These are phyloP conservation scores for Rhizopogon vesiculosus DNA, from an alignment of 768 basidiomycete species.

Conservation along the genomic window DNA sequence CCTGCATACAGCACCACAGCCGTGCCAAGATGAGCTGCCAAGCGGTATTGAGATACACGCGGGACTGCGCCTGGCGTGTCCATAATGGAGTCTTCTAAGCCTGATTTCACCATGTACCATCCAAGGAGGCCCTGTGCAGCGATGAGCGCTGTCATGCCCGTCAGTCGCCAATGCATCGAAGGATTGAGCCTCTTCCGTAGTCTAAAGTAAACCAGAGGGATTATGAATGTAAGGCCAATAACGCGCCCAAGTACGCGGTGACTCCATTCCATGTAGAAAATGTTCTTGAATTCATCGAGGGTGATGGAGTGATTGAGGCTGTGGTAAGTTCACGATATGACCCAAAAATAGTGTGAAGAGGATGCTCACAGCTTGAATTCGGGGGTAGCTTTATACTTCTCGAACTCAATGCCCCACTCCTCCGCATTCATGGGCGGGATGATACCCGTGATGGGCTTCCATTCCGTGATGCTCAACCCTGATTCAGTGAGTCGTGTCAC, in stretches of 20 bases:
- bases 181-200: constrained; percentile 63
- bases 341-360: background rate
- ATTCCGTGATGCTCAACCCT: constrained; percentile 97
- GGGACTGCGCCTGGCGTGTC: constrained; percentile 81
- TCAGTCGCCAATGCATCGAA: constrained; percentile 56
- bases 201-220: constrained; percentile 80
- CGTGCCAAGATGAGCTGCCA: constrained; percentile 91
- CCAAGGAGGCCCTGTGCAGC: constrained; percentile 91
- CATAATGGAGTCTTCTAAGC: constrained; percentile 79
- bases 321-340: constrained; percentile 3
- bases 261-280: constrained; percentile 98
- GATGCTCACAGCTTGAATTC: constrained; percentile 87
- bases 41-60: constrained; percentile 93
- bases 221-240: constrained; percentile 78
- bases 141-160: constrained; percentile 73
- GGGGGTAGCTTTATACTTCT: constrained; percentile 91
- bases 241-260: constrained; percentile 92
- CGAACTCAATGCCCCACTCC: constrained; percentile 86
- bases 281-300: constrained; percentile 88
- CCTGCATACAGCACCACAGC: constrained; percentile 89
- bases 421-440: constrained; percentile 72
- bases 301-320: constrained; percentile 89
- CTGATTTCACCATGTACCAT: constrained; percentile 99
- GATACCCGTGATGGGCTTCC: constrained; percentile 88
- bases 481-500: constrained; percentile 97